Evolutionary conservation across 345 rosid species (phyloP).

Genomic region (Bretschneidera sinensis): DNA sequence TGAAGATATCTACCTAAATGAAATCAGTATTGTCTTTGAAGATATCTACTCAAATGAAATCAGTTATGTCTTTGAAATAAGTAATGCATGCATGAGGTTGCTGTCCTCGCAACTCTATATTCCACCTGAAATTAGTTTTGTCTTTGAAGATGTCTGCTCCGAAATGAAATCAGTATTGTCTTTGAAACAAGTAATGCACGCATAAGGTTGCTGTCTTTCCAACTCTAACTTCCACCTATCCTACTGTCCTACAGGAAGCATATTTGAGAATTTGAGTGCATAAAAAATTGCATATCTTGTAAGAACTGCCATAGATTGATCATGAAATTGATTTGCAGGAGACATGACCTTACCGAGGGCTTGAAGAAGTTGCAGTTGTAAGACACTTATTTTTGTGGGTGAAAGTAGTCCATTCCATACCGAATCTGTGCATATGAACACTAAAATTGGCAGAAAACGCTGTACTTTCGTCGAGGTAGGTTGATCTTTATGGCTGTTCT

Average conservation of each 20-base stretch:
- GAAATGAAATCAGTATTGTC: no score
- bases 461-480: constrained; percentile 59
- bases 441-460: constrained; percentile 37
- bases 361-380: constrained; percentile 45
- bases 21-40: no score
- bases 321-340: constrained; percentile 31
- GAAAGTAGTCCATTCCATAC: constrained; percentile 46
- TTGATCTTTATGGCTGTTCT: neutral
- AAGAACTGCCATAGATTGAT: constrained; percentile 2
- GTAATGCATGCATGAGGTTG: neutral
- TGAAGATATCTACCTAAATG: no score
- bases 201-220: neutral
- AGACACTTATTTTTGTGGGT: constrained; percentile 54
- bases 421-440: constrained; percentile 47
- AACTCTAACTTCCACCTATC: neutral
- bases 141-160: no score
- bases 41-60: no score
- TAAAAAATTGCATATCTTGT: neutral
- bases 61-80: no score
- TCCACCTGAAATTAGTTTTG: no score
- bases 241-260: neutral
- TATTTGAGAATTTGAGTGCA: neutral
- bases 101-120: neutral
- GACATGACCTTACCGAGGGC: constrained; percentile 50
- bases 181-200: neutral